These are phyloP conservation scores for Shiraia sp. DNA, from an alignment of 2,329 filamentous ascomycete genomes.

Conservation along the genomic window DNA sequence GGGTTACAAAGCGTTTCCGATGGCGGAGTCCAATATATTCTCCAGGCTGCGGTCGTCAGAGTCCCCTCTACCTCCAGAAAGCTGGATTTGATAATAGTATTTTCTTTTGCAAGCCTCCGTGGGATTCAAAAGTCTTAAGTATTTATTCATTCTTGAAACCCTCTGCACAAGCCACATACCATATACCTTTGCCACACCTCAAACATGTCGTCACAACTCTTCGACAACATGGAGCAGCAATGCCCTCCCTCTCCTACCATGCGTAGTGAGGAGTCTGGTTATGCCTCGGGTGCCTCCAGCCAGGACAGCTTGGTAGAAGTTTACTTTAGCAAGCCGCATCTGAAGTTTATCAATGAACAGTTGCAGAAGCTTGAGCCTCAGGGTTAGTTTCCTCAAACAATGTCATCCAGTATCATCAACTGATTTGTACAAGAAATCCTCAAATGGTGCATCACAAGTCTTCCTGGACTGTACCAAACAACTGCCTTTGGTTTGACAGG, in stretches of 20 bases:
- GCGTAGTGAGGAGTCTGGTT: conserved; percentile 73
- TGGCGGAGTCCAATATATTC: conserved; percentile 37
- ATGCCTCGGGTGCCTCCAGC: conserved; percentile 71
- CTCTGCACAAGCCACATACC: conserved; percentile 25
- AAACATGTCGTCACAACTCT: conserved; percentile 36
- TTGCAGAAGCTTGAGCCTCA: conserved; percentile 84
- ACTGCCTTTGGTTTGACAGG: conserved; percentile 57
- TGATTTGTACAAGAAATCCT: conserved; percentile 68
- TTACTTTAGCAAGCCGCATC: conserved; percentile 82
- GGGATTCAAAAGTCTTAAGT: conserved; percentile 14
- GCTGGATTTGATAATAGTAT: conserved; percentile 24
- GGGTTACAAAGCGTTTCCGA: conserved; percentile 36
- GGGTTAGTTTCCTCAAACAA: conserved; percentile 51
- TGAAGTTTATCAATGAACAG: conserved; percentile 88
- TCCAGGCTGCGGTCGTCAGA: conserved; percentile 18
- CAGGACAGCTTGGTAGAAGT: conserved; percentile 71
- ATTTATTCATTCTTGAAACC: conserved; percentile 10
- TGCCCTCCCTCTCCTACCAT: conserved; percentile 32
- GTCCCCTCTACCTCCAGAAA: conserved; percentile 21
- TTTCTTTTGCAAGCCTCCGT: conserved; percentile 20
- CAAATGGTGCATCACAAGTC: conserved; percentile 86
- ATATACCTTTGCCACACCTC: conserved; percentile 7
- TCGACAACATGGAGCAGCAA: conserved; percentile 25
- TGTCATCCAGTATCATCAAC: conserved; percentile 11
- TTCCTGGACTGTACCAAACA: conserved; percentile 76